phyloP scores from a whole-genome alignment of 108 stramenopile species.

The Nannochloropsis oceanica region DNA sequence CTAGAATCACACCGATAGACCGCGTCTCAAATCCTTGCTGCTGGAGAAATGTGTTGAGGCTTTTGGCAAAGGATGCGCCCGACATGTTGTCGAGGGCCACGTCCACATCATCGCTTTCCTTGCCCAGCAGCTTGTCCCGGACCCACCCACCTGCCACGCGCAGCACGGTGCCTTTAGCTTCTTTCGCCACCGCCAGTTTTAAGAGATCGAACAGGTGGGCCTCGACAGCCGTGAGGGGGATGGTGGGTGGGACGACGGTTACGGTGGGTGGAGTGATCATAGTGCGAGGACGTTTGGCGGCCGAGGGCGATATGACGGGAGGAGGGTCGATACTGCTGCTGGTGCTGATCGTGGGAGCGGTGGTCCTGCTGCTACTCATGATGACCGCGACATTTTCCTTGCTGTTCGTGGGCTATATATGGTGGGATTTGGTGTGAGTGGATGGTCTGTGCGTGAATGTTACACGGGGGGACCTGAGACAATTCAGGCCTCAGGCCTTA shows the following conservation, averaged over 20 bases:
- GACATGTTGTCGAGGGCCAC: slow-evolving; percentile 77
- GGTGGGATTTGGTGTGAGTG: no score
- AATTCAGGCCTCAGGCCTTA: no score
- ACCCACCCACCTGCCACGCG: slow-evolving; percentile 43
- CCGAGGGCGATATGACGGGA: no score
- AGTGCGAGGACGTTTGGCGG: no score
- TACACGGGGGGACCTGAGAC: no score
- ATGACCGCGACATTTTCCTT: no score
- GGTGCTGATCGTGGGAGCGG: no score
- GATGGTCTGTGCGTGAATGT: no score
- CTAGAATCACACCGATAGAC: slow-evolving; percentile 66
- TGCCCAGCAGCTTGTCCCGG: slow-evolving; percentile 49
- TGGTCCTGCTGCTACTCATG: no score
- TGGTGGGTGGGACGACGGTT: background rate
- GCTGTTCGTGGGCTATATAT: no score
- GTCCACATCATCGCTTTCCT: slow-evolving; percentile 75
- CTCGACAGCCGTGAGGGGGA: background rate
- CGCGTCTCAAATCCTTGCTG: slow-evolving; percentile 22
- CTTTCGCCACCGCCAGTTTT: background rate
- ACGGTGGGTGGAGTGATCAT: no score
- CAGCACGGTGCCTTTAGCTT: slow-evolving; percentile 15
- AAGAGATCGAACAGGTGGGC: background rate
- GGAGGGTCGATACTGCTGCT: no score
- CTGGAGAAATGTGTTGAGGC: slow-evolving; percentile 55
- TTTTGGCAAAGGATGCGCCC: slow-evolving; percentile 72